Base-by-base conservation (phyloP, 78 protist genomes). In the Emiliania huxleyi region DNA sequence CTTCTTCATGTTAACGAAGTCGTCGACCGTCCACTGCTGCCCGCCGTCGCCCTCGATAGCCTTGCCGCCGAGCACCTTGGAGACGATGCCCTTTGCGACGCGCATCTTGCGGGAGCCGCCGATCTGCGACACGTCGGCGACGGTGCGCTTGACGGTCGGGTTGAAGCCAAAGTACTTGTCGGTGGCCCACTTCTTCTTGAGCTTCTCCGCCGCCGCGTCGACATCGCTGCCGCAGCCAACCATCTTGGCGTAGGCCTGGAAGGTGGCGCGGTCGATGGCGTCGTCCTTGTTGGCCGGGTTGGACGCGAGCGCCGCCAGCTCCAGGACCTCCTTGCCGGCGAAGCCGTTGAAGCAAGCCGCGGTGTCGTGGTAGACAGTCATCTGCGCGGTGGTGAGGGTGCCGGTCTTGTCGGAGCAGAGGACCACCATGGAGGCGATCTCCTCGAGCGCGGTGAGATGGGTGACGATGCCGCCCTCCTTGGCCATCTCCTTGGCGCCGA, bases 401-500 rank as follows among this genome's bases (percentile, higher is more conserved):
- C n/a, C n/a, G n/a, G n/a, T n/a, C n/a, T n/a, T n/a, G n/a, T n/a
- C n/a, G n/a, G n/a, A n/a, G n/a, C n/a, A n/a, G n/a, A n/a, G n/a
- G n/a, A n/a, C n/a, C n/a, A n/a, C n/a, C n/a, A n/a, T n/a, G n/a
- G n/a, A n/a, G n/a, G n/a, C n/a, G n/a, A n/a, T n/a, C n/a, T n/a
- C n/a, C n/a, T n/a, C n/a, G 71, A 11, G n/a, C n/a, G n/a, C n/a
- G n/a, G n/a, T n/a, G n/a, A n/a, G n/a, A n/a, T n/a, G n/a, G n/a
- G n/a, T n/a, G 96, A 91, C 2, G 96, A 97, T 33, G 96, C 95
- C 46, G 95, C 98, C 1, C 71, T 56, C 33, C 33, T 95, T 97
- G 19, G 98, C 96, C 37, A 97, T 95, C 77, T 91, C 90, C 21
- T 48, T 83, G 35, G 98, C 97, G 69, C 98, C 98, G 18, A 96